These are phyloP conservation scores for Clonostachys chloroleuca DNA, from an alignment of 2,329 filamentous ascomycete genomes.

Conservation along the genomic window DNA sequence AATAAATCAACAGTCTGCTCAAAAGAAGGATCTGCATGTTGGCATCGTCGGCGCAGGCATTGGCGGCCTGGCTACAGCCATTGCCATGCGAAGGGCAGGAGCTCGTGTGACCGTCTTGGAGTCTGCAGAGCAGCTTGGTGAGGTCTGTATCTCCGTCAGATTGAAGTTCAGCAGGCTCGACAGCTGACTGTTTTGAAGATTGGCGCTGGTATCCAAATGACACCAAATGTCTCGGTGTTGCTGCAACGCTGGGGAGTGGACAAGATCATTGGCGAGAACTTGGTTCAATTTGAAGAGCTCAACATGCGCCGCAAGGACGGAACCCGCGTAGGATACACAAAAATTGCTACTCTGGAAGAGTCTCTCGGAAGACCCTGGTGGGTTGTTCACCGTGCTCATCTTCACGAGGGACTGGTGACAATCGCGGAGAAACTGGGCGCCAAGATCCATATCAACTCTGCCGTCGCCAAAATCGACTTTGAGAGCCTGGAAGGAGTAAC, in stretches of 20 bases:
- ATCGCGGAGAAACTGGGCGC: slow-evolving; percentile 5
- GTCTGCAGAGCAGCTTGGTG: not conserved
- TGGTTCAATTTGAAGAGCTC: not conserved
- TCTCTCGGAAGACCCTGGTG: not conserved
- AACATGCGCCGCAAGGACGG: not conserved
- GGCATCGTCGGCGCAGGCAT: slow-evolving; percentile 2
- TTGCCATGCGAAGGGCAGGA: slow-evolving; percentile 7
- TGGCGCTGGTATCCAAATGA: slow-evolving; percentile 20
- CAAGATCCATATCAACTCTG: not conserved
- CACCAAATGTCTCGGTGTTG: slow-evolving; percentile 20
- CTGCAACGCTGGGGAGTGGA: slow-evolving; percentile 13
- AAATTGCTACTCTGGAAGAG: not conserved
- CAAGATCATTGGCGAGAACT: not conserved
- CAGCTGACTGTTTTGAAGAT: slow-evolving; percentile 5
- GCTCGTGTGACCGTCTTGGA: not conserved
- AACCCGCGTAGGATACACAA: not conserved
- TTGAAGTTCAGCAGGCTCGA: not conserved
- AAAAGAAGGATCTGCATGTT: not conserved
- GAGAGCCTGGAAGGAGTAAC: not conserved
- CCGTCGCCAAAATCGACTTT: not conserved
- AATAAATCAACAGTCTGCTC: no score
- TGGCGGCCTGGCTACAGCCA: not conserved
- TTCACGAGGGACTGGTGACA: not conserved
- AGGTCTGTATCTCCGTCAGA: not conserved
- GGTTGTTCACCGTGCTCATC: not conserved